Conservation (phyloP, 495 filamentous ascomycete species). For the Aspergillus ostianus region DNA sequence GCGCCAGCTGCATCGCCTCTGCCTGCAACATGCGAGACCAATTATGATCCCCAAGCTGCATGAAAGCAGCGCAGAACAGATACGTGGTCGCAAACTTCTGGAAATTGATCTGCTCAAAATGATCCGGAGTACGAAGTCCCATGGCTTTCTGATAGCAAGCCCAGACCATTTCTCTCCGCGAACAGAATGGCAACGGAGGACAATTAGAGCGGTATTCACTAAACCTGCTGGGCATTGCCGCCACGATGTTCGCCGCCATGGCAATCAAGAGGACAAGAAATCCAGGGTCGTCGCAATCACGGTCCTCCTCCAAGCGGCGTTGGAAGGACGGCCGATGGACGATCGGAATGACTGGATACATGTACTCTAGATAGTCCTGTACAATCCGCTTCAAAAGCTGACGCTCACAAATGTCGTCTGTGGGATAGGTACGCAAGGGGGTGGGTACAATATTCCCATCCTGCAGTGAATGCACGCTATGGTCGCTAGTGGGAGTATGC, state of each 20-base stretch:
- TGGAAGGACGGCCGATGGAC: slow-evolving; percentile 25
- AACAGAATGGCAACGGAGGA: slow-evolving; percentile 14
- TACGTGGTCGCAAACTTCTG: slow-evolving; percentile 26
- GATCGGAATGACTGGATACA: slow-evolving; percentile 25
- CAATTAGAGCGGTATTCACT: slow-evolving; percentile 12
- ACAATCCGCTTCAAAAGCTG: slow-evolving; percentile 20
- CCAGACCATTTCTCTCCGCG: slow-evolving; percentile 23
- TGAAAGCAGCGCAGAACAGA: slow-evolving; percentile 19
- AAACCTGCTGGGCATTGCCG: slow-evolving; percentile 21
- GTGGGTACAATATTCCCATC: neutral
- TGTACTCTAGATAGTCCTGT: slow-evolving; percentile 21
- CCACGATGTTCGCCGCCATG: slow-evolving; percentile 25
- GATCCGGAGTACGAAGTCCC: slow-evolving; percentile 13
- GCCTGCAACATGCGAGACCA: slow-evolving; percentile 24
- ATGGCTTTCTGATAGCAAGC: slow-evolving; percentile 19
- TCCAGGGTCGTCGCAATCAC: slow-evolving; percentile 17
- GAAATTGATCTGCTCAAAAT: slow-evolving; percentile 26
- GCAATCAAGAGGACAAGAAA: slow-evolving; percentile 17
- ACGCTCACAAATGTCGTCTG: slow-evolving; percentile 20
- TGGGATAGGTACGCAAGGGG: slow-evolving; percentile 5
- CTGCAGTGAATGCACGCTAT: too few species aligned
- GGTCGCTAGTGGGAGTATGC: too few species aligned
- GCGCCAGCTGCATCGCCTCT: slow-evolving; percentile 26
- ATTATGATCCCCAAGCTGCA: slow-evolving; percentile 27
- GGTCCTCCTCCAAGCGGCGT: slow-evolving; percentile 10